Evolutionary conservation across 2,329 filamentous ascomycete species (phyloP), one percentile per base, ranked within the genome.

Genomic region (Trichoderma endophyticum): DNA sequence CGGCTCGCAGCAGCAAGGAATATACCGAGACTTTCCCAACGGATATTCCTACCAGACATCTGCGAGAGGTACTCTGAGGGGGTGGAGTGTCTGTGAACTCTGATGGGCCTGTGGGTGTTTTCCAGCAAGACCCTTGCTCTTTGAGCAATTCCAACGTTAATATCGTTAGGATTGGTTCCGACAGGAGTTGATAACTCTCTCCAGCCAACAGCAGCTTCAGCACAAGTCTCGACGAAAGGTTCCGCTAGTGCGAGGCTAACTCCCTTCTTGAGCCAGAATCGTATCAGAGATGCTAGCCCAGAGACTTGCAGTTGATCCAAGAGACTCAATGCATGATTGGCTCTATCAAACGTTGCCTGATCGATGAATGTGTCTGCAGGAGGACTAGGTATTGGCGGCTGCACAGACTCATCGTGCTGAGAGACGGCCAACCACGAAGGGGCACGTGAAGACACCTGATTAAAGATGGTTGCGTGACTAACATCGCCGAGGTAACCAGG

Each of bases 261-360:
- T 9, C 68, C 68, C 18, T 70, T 70, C n/a, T 70, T 70, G 30
- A 63, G 60, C 68, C 68, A 70, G 32, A 70, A 70, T 24, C 60
- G 68, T 18, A 70, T 54, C 15, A 70, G 28, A 24, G 68, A 70
- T 24, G 59, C 68, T 26, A 70, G 18, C 3, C 39, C 39, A 21
- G 68, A 70, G 12, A 63, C 60, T 21, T 70, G 57, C 30, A 70
- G 48, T 14, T 48, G 68, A 21, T 70, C 68, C 9, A 70, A 39
- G 6, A 70, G 59, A 8, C 60, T 70, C 43, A 70, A 18, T 3
- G 60, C 68, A 30, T 70, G 59, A 26, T 63, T 70, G 32, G 68
- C 68, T 57, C 60, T 62, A 9, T 70, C 68, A 57, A 63, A 63
- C 2, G 68, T 70, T 63, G 68, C 32, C 21, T 70, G 68, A 9